These are phyloP conservation scores for Sphaerostilbella broomeana DNA, from an alignment of 2,329 filamentous ascomycete genomes.

Conservation along the genomic window DNA sequence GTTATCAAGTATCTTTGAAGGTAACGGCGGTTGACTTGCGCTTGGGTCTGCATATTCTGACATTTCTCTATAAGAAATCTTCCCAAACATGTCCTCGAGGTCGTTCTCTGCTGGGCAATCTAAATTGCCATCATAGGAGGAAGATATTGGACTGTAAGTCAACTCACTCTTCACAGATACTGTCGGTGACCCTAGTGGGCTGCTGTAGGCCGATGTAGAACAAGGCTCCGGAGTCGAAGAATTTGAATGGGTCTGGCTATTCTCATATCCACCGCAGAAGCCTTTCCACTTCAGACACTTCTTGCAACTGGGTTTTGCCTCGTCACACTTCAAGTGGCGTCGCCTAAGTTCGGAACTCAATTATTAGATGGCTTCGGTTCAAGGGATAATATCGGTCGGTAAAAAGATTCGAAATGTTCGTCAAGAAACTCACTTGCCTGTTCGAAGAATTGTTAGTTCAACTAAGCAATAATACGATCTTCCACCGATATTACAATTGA, in stretches of 20 bases:
- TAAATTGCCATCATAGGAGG: constrained; percentile 5
- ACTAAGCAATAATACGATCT: no score
- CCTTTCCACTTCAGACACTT: constrained; percentile 32
- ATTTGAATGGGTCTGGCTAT: neutral
- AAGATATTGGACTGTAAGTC: constrained; percentile 4
- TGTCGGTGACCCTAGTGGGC: neutral
- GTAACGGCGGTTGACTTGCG: neutral
- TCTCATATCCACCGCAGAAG: constrained; percentile 27
- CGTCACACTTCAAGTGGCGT: constrained; percentile 32
- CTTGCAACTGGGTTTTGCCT: constrained; percentile 28
- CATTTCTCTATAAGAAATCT: neutral
- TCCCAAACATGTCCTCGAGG: neutral
- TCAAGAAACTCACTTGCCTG: no score
- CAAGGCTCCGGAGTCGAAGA: neutral
- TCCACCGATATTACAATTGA: no score
- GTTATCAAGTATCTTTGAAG: neutral
- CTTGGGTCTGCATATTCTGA: neutral
- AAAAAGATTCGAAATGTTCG: neutral
- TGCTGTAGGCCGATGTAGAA: neutral
- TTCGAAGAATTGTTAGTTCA: no score
- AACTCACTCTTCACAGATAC: neutral
- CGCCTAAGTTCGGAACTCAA: constrained; percentile 18
- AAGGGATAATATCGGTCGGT: neutral
- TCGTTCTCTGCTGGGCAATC: neutral
- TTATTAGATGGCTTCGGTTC: no score